Base-by-base conservation (phyloP, 768 basidiomycete species). In the Podaxis mareebaensis region DNA sequence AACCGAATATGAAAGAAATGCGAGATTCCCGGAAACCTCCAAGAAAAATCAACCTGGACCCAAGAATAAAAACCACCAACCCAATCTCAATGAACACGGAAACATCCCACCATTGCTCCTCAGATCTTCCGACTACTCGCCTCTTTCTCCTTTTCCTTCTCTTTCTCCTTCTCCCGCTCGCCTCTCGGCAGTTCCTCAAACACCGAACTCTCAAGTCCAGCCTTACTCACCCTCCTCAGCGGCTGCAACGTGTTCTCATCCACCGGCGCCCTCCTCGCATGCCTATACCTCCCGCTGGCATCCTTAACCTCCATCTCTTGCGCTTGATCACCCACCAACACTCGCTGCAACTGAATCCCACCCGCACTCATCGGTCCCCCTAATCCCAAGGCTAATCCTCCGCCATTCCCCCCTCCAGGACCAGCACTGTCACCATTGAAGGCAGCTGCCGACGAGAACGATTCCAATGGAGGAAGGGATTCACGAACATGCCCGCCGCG, bases 281-380 rank as follows among this genome's bases (percentile, higher is more conserved):
- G 95, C 52, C 93, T 78, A 77, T 95, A 96, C 61, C 95, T 83
- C 57, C 95, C 95, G 66, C 81, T 83, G 13, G 85, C 83, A 72
- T 96, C 95, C 73, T 90, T 90, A 61, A 97, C 87, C 78, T 97
- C 95, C 83, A 90, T 81, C 77, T 96, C 92, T 77, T 93, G 89
- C 33, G 85, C 88, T 7, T 83, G 81, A 72, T 89, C 86, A 39
- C 89, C 90, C 30, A 88, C 77, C 48, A 63, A 24, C n/a, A 81
- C 75, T 30, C 78, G 70, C 22, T 77, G 77, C 63, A 77, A 67
- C 39, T 55, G 61, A 4, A 63, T 66, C 39, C 70, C 70, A 22
- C 71, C 73, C n/a, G 74, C 77, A 17, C 72, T 73, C 59, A 74
- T 70, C 17, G 75, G 72, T 17, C 73, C 75, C 28, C 44, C 49